Evolutionary conservation across 495 filamentous ascomycete genomes (phyloP).

Genomic region (Jackrogersella minutella): DNA sequence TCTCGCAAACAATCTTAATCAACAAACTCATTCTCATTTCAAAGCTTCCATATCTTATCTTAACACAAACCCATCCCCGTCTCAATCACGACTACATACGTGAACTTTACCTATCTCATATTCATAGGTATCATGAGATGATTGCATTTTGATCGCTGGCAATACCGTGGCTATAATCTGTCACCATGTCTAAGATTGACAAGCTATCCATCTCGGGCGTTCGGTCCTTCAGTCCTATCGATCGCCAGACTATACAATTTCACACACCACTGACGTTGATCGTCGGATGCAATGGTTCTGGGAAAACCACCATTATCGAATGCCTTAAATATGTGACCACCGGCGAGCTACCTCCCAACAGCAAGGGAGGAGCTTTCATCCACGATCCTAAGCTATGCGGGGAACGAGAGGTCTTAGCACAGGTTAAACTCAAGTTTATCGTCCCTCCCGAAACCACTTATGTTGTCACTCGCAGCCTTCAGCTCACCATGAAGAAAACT

Average conservation of each 20-base stretch:
- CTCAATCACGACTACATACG: constrained; percentile 14
- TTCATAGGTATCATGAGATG: constrained; percentile 28
- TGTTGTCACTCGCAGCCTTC: constrained; percentile 81
- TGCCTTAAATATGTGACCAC: constrained; percentile 99
- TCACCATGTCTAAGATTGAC: constrained; percentile 77
- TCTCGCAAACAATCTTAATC: background rate
- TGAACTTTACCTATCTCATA: constrained; percentile 1
- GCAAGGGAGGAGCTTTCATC: constrained; percentile 92
- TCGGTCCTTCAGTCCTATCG: constrained; percentile 85
- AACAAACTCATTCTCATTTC: background rate
- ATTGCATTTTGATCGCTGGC: constrained; percentile 3
- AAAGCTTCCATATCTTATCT: background rate
- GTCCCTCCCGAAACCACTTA: constrained; percentile 76
- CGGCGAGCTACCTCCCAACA: constrained; percentile 91
- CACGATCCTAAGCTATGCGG: constrained; percentile 93
- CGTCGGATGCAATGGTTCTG: constrained; percentile 95
- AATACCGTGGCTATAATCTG: constrained; percentile 20
- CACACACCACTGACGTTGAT: constrained; percentile 91
- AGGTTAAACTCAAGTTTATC: constrained; percentile 89
- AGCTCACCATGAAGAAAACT: constrained; percentile 85
- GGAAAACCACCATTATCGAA: constrained; percentile 99
- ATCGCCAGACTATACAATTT: constrained; percentile 85
- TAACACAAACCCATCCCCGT: background rate
- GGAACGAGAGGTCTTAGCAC: constrained; percentile 89
- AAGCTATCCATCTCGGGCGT: constrained; percentile 87